A percentile compares a stretch with the other conserved stretches of the same genome.
Conservation (phyloP, 257 asterid species). For the Phtheirospermum japonicum region DNA sequence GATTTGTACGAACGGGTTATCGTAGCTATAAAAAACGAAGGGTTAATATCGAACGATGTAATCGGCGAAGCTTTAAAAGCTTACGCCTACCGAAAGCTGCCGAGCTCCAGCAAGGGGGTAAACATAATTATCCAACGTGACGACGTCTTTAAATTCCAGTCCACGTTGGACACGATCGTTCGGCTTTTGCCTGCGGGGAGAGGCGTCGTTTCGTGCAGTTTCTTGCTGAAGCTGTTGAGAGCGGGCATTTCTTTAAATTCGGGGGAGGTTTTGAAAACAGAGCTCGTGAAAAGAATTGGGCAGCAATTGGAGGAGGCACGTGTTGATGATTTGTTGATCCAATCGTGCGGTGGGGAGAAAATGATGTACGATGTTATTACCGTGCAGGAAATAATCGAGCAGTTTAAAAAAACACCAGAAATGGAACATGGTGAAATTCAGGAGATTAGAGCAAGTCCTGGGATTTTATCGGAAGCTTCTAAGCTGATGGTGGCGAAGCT, state of each 20-base stretch:
- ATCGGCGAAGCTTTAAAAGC: constrained; percentile 73
- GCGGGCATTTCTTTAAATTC: constrained; percentile 42
- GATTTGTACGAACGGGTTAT: constrained; percentile 55
- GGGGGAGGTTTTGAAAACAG: constrained; percentile 41
- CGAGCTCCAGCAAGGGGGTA: constrained; percentile 44
- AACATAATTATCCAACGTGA: constrained; percentile 28
- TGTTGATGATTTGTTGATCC: constrained; percentile 54
- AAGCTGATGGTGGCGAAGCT: constrained; percentile 73
- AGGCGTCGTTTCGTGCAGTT: constrained; percentile 51
- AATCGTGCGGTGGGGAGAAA: constrained; percentile 41
- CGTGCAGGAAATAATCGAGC: constrained; percentile 47
- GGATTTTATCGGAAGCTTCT: constrained; percentile 69
- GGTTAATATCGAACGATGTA: constrained; percentile 42
- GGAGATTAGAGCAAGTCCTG: constrained; percentile 40
- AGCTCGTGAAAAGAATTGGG: constrained; percentile 56
- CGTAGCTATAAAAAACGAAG: constrained; percentile 39
- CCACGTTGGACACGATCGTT: constrained; percentile 45
- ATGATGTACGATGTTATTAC: constrained; percentile 41
- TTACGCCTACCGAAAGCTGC: constrained; percentile 49
- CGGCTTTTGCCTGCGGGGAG: constrained; percentile 55
- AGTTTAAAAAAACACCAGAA: constrained; percentile 34
- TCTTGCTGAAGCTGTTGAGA: constrained; percentile 61
- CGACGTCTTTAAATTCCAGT: constrained; percentile 40
- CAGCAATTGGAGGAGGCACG: constrained; percentile 72
- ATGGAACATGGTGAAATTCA: constrained; percentile 41